These are phyloP conservation scores for Hypoxylon fuscum DNA, from an alignment of 495 filamentous ascomycete genomes.

Conservation along the genomic window DNA sequence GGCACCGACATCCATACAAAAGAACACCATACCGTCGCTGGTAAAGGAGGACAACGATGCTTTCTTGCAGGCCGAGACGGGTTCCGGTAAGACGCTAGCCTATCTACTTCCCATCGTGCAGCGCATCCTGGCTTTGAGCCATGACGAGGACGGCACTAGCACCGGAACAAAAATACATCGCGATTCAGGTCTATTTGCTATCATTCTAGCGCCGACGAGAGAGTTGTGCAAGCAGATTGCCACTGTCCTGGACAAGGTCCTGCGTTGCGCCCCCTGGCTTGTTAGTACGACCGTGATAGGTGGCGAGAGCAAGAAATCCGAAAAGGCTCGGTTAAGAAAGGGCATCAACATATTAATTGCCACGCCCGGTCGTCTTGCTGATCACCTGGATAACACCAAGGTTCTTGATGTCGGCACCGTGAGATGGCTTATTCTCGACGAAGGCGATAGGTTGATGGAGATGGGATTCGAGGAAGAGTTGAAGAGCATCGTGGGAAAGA, in stretches of 20 bases:
- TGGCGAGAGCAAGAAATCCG: conserved; percentile 96
- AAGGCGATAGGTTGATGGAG: conserved; percentile 96
- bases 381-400: conserved; percentile 92
- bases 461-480: conserved; percentile 93
- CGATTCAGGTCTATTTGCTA: conserved; percentile 89
- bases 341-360: conserved; percentile 95
- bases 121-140: conserved; percentile 79
- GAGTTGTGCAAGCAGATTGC: conserved; percentile 95
- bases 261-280: conserved; percentile 86
- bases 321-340: conserved; percentile 91
- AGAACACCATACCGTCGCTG: conserved; percentile 79
- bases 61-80: conserved; percentile 96
- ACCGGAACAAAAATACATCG: conserved; percentile 67
- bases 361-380: conserved; percentile 87
- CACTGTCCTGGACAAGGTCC: conserved; percentile 78
- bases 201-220: conserved; percentile 89
- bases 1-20: conserved; percentile 94
- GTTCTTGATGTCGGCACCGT: conserved; percentile 87
- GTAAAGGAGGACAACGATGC: conserved; percentile 87
- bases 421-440: conserved; percentile 92
- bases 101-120: conserved; percentile 93
- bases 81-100: conserved; percentile 95
- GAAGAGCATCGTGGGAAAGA: conserved; percentile 79
- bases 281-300: conserved; percentile 92
- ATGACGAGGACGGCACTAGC: conserved; percentile 54